These are phyloP conservation scores for Colletotrichum ledebouriae DNA, from an alignment of 2,329 filamentous ascomycete species.

Conservation along the genomic window DNA sequence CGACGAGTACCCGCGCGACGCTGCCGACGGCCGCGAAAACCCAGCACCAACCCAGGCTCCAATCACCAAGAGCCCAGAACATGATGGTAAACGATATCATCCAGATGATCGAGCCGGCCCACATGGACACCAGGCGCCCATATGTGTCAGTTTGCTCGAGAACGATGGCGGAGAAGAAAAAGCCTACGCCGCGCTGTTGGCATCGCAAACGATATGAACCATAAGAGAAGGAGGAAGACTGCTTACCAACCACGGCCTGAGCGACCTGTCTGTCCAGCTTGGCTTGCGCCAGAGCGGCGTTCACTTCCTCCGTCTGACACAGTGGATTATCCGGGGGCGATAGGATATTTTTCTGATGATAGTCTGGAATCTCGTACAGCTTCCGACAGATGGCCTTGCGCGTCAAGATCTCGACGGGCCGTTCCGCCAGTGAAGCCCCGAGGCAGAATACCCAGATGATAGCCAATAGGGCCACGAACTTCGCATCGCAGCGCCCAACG, in stretches of 20 bases:
- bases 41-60: background rate
- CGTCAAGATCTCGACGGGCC: background rate
- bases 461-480: background rate
- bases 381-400: background rate
- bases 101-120: background rate
- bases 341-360: background rate
- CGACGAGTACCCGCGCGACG: background rate
- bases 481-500: background rate
- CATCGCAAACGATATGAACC: too few relatives aligned
- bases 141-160: too few relatives aligned
- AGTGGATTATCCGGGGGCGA: background rate
- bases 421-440: constrained; percentile 1
- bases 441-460: background rate
- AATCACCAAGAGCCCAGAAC: background rate
- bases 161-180: too few relatives aligned
- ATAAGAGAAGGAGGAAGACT: too few relatives aligned
- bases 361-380: background rate
- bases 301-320: background rate
- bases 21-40: background rate
- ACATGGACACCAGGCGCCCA: background rate
- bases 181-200: too few relatives aligned
- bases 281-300: too few relatives aligned
- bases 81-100: background rate
- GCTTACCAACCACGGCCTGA: too few relatives aligned
- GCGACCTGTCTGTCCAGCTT: too few relatives aligned